phyloP scores from a whole-genome alignment of 148 eudicot species.

The Cornus suecica region DNA sequence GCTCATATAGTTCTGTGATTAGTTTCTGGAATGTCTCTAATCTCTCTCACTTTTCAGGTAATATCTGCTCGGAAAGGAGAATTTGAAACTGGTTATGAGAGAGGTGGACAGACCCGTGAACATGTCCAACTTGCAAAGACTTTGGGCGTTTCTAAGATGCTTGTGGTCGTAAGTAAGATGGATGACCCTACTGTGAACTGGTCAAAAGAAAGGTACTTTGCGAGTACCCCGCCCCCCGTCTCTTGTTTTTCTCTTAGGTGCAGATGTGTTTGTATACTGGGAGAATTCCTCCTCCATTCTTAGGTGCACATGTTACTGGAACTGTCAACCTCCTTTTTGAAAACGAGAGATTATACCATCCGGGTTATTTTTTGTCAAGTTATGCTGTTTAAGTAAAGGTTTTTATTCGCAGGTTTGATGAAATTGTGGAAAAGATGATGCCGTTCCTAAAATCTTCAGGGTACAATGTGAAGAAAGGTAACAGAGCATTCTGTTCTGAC shows the following conservation, averaged over 20 bases:
- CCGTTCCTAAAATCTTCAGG: conserved; percentile 75
- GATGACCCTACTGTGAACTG: conserved; percentile 94
- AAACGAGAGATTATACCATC: no score
- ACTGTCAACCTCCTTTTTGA: no score
- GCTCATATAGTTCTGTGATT: neutral
- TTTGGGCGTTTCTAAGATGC: conserved; percentile 82
- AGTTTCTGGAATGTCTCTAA: neutral
- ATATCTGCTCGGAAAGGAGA: conserved; percentile 99
- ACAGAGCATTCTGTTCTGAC: neutral
- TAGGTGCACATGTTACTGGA: no score
- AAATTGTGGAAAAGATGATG: conserved; percentile 83
- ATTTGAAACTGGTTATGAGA: conserved; percentile 98
- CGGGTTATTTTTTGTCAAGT: no score
- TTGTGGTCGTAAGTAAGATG: conserved; percentile 94
- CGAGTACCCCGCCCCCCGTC: neutral
- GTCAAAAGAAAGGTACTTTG: conserved; percentile 80
- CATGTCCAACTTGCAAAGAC: conserved; percentile 97
- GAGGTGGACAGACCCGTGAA: conserved; percentile 98
- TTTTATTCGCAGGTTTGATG: conserved; percentile 60
- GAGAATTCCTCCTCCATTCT: neutral
- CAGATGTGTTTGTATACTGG: neutral
- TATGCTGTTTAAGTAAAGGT: neutral
- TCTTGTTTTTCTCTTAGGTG: neutral
- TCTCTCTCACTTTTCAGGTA: conserved; percentile 38
- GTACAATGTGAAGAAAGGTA: conserved; percentile 97